Evolutionary conservation across 768 basidiomycete species (phyloP).

Genomic region (Gloeopeniophorella convolvens): DNA sequence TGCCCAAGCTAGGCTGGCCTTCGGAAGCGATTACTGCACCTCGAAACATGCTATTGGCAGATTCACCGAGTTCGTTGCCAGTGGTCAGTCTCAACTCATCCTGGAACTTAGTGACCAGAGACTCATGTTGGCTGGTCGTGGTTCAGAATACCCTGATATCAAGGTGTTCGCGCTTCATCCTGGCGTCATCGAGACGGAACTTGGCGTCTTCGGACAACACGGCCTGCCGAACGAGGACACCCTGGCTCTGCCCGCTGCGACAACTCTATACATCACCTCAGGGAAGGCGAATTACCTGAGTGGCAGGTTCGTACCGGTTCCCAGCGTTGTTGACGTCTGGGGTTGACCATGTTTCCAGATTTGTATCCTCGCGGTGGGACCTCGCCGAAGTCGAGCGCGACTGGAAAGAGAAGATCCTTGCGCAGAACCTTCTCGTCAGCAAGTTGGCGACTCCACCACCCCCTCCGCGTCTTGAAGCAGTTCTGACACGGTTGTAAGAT

Average conservation of each 20-base stretch:
- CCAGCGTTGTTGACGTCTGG: too few relatives aligned
- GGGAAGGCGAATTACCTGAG: neutral
- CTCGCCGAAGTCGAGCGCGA: neutral
- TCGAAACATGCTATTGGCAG: constrained; percentile 1
- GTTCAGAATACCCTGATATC: neutral
- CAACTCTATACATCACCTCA: neutral
- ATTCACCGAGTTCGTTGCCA: neutral
- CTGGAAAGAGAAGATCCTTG: neutral
- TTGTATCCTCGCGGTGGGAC: neutral
- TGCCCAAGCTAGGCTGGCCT: neutral
- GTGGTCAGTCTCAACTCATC: neutral
- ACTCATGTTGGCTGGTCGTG: neutral
- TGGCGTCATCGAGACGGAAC: neutral
- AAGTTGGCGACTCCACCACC: neutral
- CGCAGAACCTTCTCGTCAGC: neutral
- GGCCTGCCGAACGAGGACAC: neutral
- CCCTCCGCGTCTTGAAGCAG: too few relatives aligned
- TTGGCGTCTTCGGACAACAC: neutral
- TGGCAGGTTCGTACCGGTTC: too few relatives aligned
- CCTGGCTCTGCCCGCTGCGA: neutral
- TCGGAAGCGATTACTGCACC: neutral
- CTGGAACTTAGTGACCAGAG: too few relatives aligned
- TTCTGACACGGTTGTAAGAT: too few relatives aligned
- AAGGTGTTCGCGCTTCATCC: constrained; percentile 1
- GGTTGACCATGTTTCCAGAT: too few relatives aligned